Evolutionary conservation across 2,329 filamentous ascomycete genomes (phyloP).

Genomic region (Aschersonia sp.): DNA sequence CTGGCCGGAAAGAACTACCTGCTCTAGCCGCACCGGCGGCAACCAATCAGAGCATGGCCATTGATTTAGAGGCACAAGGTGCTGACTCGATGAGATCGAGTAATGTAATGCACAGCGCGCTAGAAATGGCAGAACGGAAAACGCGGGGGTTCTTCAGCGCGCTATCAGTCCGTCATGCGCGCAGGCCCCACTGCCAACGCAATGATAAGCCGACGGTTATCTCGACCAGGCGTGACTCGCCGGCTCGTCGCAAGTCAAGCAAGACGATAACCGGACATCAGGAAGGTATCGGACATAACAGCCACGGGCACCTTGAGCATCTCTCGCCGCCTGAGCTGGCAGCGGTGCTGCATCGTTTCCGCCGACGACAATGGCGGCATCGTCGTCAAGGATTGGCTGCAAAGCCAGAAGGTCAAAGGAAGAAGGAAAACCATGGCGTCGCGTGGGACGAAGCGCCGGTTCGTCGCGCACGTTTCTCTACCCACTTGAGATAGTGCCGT

Average conservation of each 20-base stretch:
- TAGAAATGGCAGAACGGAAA: neutral
- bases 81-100: constrained; percentile 30
- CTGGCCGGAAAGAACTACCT: neutral
- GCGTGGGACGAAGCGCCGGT: neutral
- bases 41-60: neutral
- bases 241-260: neutral
- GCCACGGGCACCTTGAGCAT: too few relatives aligned
- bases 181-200: neutral
- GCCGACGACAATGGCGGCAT: too few relatives aligned
- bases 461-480: neutral
- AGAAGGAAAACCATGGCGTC: too few relatives aligned
- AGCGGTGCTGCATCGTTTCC: too few relatives aligned
- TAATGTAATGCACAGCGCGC: constrained; percentile 14
- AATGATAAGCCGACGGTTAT: neutral
- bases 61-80: neutral
- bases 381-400: too few relatives aligned
- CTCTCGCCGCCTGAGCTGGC: too few relatives aligned
- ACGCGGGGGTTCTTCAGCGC: neutral
- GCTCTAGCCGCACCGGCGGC: neutral
- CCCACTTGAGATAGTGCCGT: neutral
- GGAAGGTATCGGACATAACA: too few relatives aligned
- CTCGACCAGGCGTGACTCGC: neutral
- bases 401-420: too few relatives aligned
- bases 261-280: neutral
- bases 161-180: neutral